These are phyloP conservation scores for Uncinocarpus reesii DNA, from an alignment of 2,329 filamentous ascomycete species.

Conservation along the genomic window DNA sequence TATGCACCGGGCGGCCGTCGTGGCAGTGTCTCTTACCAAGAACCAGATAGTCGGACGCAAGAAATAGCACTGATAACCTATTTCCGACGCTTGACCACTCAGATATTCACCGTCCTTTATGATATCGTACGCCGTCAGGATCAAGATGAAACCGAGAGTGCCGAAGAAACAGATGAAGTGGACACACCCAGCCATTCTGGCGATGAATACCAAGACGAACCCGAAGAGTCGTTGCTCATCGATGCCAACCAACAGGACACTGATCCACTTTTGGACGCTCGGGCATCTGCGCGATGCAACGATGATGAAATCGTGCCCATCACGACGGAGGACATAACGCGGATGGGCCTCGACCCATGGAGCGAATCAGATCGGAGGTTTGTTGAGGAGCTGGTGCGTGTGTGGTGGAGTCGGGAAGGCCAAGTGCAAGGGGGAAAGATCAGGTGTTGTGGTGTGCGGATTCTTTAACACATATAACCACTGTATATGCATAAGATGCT, in stretches of 20 bases:
- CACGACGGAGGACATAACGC: constrained; percentile 35
- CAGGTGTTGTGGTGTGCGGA: constrained; percentile 40
- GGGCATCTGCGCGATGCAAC: constrained; percentile 2
- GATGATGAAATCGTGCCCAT: constrained; percentile 28
- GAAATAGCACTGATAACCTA: constrained; percentile 42
- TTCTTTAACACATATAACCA: constrained; percentile 27
- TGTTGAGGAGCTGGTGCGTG: constrained; percentile 35
- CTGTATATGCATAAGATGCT: too few species aligned
- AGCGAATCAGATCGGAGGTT: constrained; percentile 39
- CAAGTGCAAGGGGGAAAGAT: constrained; percentile 36
- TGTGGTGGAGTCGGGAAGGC: constrained; percentile 39
- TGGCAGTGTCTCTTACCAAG: constrained; percentile 23
- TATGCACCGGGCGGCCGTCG: constrained; percentile 23
- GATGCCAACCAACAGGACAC: constrained; percentile 13
- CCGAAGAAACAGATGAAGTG: constrained; percentile 1
- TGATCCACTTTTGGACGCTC: constrained; percentile 17
- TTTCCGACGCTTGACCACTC: constrained; percentile 40
- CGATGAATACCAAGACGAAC: constrained; percentile 17
- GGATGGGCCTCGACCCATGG: constrained; percentile 43
- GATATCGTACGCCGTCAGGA: constrained; percentile 37
- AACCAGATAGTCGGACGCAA: constrained; percentile 28
- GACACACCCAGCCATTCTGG: not conserved
- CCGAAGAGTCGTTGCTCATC: constrained; percentile 9
- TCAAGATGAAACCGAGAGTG: constrained; percentile 15
- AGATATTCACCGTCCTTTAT: constrained; percentile 38